Evolutionary conservation across 331 rosid genomes (phyloP).

Genomic region (Quercus lobata): DNA sequence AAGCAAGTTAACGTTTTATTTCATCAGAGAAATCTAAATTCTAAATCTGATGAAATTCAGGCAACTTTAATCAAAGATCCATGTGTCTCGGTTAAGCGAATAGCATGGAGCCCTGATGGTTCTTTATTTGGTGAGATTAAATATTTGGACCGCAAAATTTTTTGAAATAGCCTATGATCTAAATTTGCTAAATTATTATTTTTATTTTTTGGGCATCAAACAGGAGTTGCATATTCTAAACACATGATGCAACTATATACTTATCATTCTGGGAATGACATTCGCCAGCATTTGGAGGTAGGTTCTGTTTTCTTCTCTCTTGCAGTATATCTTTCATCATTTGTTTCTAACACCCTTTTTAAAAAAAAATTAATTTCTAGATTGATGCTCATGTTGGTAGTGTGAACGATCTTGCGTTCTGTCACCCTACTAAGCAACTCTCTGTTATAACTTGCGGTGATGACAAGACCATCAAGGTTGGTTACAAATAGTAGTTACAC

Average conservation of each 20-base stretch:
- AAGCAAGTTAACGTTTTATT: not conserved
- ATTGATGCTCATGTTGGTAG: slow-evolving; percentile 56
- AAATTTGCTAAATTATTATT: not conserved
- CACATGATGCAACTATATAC: slow-evolving; percentile 44
- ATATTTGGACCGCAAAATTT: not conserved
- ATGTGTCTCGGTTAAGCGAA: slow-evolving; percentile 34
- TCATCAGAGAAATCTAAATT: not conserved
- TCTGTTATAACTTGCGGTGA: slow-evolving; percentile 56
- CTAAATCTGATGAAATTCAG: slow-evolving; percentile 16
- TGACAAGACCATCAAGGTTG: slow-evolving; percentile 46
- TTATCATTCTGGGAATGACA: slow-evolving; percentile 32
- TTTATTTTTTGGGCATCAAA: not conserved
- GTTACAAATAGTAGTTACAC: slow-evolving; percentile 6
- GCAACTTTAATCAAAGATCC: slow-evolving; percentile 45
- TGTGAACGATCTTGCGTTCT: slow-evolving; percentile 53
- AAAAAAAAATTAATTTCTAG: not conserved
- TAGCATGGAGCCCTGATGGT: slow-evolving; percentile 48
- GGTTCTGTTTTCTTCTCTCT: not conserved
- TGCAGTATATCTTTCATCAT: not conserved
- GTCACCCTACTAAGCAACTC: slow-evolving; percentile 39
- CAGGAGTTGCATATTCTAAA: slow-evolving; percentile 45
- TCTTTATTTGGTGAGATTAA: slow-evolving; percentile 29
- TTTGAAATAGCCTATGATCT: not conserved
- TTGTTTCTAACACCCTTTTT: not conserved
- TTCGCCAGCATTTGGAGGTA: slow-evolving; percentile 42